phyloP scores from a whole-genome alignment of 805 yeast genomes.

The Ogataea zsoltii region DNA sequence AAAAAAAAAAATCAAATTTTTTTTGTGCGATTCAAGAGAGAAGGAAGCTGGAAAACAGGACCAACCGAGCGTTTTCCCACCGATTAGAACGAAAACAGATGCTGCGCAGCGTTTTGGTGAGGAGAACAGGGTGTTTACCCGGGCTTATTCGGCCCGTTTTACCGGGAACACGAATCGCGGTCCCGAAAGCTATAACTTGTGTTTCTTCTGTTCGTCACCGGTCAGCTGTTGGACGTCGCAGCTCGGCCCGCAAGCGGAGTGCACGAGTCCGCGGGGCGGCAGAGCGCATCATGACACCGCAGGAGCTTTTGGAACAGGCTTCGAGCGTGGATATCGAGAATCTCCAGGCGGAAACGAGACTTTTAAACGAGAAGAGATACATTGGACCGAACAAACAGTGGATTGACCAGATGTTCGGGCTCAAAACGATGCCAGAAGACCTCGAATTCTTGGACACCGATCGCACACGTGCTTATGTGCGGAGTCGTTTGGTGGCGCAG shows the following conservation, averaged over 20 bases:
- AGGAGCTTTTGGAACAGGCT: conserved; percentile 29
- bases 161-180: background rate
- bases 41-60: background rate
- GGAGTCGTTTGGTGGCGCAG: conserved; percentile 3
- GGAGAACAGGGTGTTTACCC: background rate
- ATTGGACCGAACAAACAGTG: conserved; percentile 33
- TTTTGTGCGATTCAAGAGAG: background rate
- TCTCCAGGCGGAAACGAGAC: conserved; percentile 21
- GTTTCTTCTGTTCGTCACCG: conserved; percentile 2
- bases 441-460: conserved; percentile 22
- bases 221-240: background rate
- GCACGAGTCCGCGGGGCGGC: conserved; percentile 1
- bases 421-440: conserved; percentile 11
- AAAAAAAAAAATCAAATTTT: background rate
- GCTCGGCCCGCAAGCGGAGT: conserved; percentile 1
- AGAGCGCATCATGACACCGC: conserved; percentile 31
- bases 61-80: conserved; percentile 3
- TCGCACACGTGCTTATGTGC: conserved; percentile 7
- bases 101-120: background rate
- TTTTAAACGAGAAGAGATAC: conserved; percentile 27
- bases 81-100: background rate
- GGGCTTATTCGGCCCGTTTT: background rate
- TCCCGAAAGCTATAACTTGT: too few relatives aligned
- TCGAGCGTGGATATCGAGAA: conserved; percentile 31
- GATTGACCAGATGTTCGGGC: conserved; percentile 20